Evolutionary conservation across 805 yeast species (phyloP).

Genomic region (Metschnikowia kofuensis): DNA sequence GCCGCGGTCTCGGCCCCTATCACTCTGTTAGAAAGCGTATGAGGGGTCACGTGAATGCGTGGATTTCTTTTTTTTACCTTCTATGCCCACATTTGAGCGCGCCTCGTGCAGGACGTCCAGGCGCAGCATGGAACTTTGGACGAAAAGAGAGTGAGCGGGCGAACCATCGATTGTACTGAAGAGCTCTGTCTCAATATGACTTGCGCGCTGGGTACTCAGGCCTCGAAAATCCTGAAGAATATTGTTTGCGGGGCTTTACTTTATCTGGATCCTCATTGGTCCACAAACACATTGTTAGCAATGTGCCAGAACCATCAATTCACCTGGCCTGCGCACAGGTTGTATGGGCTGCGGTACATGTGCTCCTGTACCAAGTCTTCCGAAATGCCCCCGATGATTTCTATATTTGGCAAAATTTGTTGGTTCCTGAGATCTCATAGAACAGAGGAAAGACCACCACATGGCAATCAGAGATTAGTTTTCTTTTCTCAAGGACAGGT

Average conservation of each 20-base stretch:
- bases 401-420: conserved; percentile 1
- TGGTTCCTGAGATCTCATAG: background rate
- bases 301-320: background rate
- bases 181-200: too few species aligned
- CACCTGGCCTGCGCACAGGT: background rate
- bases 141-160: background rate
- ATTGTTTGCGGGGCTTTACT: too few species aligned
- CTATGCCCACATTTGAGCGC: background rate
- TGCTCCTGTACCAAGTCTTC: conserved; percentile 3
- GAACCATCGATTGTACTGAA: background rate
- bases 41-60: conserved; percentile 8
- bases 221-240: too few species aligned
- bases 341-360: background rate
- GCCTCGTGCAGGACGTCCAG: conserved; percentile 2
- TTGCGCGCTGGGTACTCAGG: too few species aligned
- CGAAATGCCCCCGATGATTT: background rate
- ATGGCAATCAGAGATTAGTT: background rate
- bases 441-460: background rate
- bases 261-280: too few species aligned
- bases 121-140: conserved; percentile 2
- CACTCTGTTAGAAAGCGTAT: too few species aligned
- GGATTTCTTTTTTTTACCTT: conserved; percentile 1
- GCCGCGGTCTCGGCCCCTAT: conserved; percentile 1
- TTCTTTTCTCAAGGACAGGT: background rate
- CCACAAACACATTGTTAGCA: background rate